Evolutionary conservation across 163 green algal species (phyloP).

Genomic region (Chlorella variabilis): DNA sequence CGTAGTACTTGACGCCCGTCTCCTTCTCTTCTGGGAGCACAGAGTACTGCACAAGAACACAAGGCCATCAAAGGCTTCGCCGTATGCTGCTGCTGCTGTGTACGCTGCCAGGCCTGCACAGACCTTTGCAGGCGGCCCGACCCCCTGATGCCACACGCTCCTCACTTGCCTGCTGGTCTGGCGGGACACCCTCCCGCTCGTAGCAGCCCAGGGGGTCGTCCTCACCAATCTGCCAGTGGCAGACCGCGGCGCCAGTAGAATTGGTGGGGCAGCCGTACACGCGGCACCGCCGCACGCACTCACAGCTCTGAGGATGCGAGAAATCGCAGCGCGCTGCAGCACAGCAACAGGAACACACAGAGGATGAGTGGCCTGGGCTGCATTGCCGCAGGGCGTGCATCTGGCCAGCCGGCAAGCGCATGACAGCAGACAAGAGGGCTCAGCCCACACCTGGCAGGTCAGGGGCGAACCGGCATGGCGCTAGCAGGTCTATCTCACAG

Average conservation of each 20-base stretch:
- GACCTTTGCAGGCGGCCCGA: too few species aligned
- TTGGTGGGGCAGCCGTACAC: background rate
- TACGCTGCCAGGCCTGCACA: too few species aligned
- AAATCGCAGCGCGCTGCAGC: background rate
- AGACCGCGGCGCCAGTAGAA: background rate
- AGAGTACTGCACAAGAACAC: background rate
- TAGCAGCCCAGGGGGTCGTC: background rate
- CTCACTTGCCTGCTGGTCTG: background rate
- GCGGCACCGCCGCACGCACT: background rate
- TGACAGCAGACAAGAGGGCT: background rate
- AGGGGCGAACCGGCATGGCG: background rate
- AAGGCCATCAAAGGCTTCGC: too few species aligned
- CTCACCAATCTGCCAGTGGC: background rate
- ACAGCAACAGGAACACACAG: background rate
- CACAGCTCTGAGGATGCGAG: background rate
- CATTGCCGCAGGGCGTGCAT: too few species aligned
- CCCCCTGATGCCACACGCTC: too few species aligned
- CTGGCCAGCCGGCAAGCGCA: background rate
- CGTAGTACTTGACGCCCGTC: background rate
- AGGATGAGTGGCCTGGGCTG: too few species aligned
- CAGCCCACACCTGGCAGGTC: background rate
- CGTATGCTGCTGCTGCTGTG: too few species aligned
- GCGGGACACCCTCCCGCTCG: background rate
- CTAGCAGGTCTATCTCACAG: background rate
- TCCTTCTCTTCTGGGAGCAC: background rate